These are phyloP conservation scores for Emergomyces orientalis DNA, from an alignment of 2,329 filamentous ascomycete species.

Conservation along the genomic window DNA sequence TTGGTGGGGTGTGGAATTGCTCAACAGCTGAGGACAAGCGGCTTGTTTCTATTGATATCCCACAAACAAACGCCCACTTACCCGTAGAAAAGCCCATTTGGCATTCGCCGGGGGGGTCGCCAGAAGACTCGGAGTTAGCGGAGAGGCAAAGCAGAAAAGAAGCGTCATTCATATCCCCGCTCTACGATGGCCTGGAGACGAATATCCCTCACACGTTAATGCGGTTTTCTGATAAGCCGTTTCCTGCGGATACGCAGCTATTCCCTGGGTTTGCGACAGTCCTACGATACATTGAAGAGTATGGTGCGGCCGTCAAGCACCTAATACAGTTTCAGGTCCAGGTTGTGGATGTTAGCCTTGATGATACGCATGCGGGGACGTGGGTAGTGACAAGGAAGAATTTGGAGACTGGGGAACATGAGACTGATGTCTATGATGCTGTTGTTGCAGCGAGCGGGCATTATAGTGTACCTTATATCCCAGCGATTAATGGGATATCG, in stretches of 20 bases:
- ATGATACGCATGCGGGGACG: constrained; percentile 26
- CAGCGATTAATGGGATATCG: constrained; percentile 50
- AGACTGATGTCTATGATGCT: constrained; percentile 56
- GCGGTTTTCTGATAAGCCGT: constrained; percentile 63
- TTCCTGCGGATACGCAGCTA: constrained; percentile 55
- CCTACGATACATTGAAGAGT: constrained; percentile 62
- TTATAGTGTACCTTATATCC: constrained; percentile 60
- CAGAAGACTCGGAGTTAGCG: background rate
- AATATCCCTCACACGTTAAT: constrained; percentile 80
- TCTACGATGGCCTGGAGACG: constrained; percentile 74
- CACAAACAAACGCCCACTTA: constrained; percentile 58
- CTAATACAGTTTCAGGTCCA: constrained; percentile 62
- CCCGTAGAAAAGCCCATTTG: constrained; percentile 56
- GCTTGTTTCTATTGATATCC: constrained; percentile 43
- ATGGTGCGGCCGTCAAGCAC: constrained; percentile 57
- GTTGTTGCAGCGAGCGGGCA: constrained; percentile 68
- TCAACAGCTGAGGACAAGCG: constrained; percentile 42
- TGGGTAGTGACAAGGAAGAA: constrained; percentile 56
- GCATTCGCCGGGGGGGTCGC: constrained; percentile 23
- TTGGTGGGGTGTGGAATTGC: constrained; percentile 85
- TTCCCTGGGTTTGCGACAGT: constrained; percentile 67
- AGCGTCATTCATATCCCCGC: constrained; percentile 65
- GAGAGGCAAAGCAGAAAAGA: constrained; percentile 20
- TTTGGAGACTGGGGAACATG: constrained; percentile 36
- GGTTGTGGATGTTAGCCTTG: constrained; percentile 51